Percentiles rank a stretch among this genome's conserved stretches.
Evolutionary conservation across 768 basidiomycete genomes (phyloP).

Genomic region (Rhodosporidiobolus sp.): DNA sequence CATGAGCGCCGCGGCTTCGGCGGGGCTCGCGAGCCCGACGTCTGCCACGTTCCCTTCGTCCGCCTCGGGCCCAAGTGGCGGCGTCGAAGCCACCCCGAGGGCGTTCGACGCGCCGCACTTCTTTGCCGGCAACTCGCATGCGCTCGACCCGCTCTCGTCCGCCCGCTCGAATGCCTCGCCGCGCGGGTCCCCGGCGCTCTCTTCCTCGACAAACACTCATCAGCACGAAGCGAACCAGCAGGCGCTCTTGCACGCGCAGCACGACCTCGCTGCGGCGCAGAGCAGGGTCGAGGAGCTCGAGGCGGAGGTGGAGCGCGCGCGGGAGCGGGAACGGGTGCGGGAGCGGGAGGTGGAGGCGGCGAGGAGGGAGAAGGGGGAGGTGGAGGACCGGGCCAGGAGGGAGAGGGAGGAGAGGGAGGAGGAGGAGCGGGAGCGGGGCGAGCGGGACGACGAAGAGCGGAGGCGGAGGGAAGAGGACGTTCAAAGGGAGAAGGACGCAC

Average conservation of each 20-base stretch:
- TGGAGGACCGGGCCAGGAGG: too few species aligned
- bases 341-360: not conserved
- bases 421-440: not conserved
- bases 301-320: not conserved
- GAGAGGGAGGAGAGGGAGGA: too few species aligned
- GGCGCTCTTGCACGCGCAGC: conserved; percentile 54
- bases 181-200: not conserved
- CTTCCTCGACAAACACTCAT: not conserved
- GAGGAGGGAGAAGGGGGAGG: not conserved
- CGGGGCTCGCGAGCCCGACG: not conserved
- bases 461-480: conserved; percentile 6
- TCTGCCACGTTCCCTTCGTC: not conserved
- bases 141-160: conserved; percentile 56
- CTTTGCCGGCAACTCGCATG: conserved; percentile 74
- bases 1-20: not conserved
- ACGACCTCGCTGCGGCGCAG: conserved; percentile 53
- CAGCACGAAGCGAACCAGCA: not conserved
- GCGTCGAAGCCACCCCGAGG: conserved; percentile 22
- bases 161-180: conserved; percentile 14
- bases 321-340: not conserved
- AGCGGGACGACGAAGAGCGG: not conserved
- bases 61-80: too few species aligned
- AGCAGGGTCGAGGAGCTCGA: conserved; percentile 19
- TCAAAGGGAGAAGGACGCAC: not conserved
- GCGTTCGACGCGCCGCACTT: conserved; percentile 80